Evolutionary conservation across 345 rosid species (phyloP).

Genomic region (Crucihimalaya himalaica): DNA sequence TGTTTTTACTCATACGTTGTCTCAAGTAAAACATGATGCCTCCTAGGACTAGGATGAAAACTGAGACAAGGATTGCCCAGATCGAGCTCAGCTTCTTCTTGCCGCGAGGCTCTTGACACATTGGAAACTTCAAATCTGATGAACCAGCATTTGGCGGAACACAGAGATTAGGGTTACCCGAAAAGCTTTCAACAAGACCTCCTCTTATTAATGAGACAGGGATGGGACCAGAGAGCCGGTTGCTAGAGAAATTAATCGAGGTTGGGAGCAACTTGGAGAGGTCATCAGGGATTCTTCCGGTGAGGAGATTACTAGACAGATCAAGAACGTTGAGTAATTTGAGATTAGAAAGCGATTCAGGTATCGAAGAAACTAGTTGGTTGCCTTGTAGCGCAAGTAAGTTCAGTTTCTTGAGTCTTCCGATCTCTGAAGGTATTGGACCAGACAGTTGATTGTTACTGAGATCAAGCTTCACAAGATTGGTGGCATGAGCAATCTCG

Average conservation of each 20-base stretch:
- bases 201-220: constrained; percentile 68
- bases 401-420: constrained; percentile 70
- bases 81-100: constrained; percentile 56
- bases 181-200: constrained; percentile 77
- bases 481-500: constrained; percentile 63
- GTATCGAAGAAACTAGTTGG: constrained; percentile 63
- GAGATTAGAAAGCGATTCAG: constrained; percentile 63
- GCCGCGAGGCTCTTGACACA: constrained; percentile 51
- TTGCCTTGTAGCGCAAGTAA: constrained; percentile 72
- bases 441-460: constrained; percentile 76
- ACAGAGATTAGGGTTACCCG: constrained; percentile 85
- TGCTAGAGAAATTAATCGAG: constrained; percentile 76
- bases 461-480: constrained; percentile 88
- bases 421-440: constrained; percentile 74
- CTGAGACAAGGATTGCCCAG: constrained; percentile 66
- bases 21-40: constrained; percentile 60
- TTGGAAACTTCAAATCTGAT: constrained; percentile 51
- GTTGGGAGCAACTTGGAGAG: constrained; percentile 67
- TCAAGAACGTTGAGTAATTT: constrained; percentile 86
- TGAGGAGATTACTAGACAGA: constrained; percentile 69
- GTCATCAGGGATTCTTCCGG: constrained; percentile 73
- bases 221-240: constrained; percentile 81
- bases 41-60: constrained; percentile 53
- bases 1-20: constrained; percentile 51
- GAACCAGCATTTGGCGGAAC: constrained; percentile 54